phyloP scores from a whole-genome alignment of 345 rosid species.

The Sisymbrium irio region DNA sequence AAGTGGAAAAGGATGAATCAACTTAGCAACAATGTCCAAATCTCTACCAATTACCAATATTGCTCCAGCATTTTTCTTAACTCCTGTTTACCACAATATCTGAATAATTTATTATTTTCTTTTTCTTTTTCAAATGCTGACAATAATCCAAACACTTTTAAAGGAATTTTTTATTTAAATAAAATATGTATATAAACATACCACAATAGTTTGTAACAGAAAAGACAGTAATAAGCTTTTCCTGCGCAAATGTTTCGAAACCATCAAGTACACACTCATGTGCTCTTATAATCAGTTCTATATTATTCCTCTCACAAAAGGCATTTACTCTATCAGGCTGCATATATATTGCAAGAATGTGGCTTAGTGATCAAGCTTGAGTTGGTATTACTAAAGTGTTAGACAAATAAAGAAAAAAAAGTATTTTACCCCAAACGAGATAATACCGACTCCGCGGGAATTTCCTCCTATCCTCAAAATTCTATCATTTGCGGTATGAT shows the following conservation, averaged over 20 bases:
- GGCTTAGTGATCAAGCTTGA: not conserved
- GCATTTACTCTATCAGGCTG: slow-evolving; percentile 72
- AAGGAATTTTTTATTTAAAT: too few species aligned
- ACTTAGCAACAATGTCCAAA: slow-evolving; percentile 66
- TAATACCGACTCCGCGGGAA: slow-evolving; percentile 70
- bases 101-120: not conserved
- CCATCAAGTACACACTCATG: slow-evolving; percentile 95
- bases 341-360: not conserved
- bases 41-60: slow-evolving; percentile 83
- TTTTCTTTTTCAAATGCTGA: not conserved
- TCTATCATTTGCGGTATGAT: slow-evolving; percentile 76
- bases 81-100: slow-evolving; percentile 40
- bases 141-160: not conserved
- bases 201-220: slow-evolving; percentile 96
- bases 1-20: slow-evolving; percentile 85
- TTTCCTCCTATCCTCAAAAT: slow-evolving; percentile 68
- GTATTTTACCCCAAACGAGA: slow-evolving; percentile 74
- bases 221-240: slow-evolving; percentile 78
- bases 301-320: slow-evolving; percentile 66
- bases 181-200: slow-evolving; percentile 18
- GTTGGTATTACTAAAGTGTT: not conserved
- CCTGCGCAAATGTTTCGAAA: slow-evolving; percentile 82
- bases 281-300: slow-evolving; percentile 73
- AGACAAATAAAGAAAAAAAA: not conserved
- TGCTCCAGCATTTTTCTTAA: slow-evolving; percentile 80